Evolutionary conservation across 2,329 filamentous ascomycete species (phyloP).

Genomic region (Thielaviopsis ethacetica): DNA sequence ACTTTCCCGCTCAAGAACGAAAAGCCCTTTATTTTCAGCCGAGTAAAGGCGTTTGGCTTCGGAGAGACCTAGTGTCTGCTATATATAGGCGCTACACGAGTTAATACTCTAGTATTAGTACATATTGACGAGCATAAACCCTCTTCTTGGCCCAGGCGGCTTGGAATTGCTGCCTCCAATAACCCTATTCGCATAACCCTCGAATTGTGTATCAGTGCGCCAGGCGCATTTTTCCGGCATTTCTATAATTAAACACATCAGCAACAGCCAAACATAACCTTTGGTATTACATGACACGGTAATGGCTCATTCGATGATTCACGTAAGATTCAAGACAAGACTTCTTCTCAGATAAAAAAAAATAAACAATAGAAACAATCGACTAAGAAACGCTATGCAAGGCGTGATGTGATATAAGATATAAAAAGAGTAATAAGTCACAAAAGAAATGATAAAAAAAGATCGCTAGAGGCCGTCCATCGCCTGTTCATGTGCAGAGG

Average conservation of each 20-base stretch:
- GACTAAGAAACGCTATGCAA: neutral
- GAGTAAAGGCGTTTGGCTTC: conserved; percentile 45
- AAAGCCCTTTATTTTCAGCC: conserved; percentile 51
- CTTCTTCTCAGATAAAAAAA: neutral
- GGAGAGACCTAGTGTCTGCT: conserved; percentile 19
- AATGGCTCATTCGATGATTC: too few species aligned
- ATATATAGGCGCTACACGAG: too few species aligned
- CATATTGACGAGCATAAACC: too few species aligned
- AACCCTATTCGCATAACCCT: too few species aligned
- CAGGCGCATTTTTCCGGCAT: neutral
- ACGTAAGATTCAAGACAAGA: too few species aligned
- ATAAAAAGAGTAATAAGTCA: neutral
- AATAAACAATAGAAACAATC: neutral
- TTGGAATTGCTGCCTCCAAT: too few species aligned
- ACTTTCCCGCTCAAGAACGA: conserved; percentile 54
- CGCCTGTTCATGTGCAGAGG: neutral
- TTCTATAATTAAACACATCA: neutral
- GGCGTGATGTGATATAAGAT: neutral
- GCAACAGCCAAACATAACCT: too few species aligned
- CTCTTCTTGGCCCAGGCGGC: too few species aligned
- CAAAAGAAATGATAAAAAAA: neutral
- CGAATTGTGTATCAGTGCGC: too few species aligned
- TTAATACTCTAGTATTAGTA: too few species aligned
- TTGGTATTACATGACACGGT: too few species aligned
- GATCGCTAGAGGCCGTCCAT: neutral